Evolutionary conservation across 2,329 filamentous ascomycete species (phyloP).

Genomic region (Cladorrhinum sp.): DNA sequence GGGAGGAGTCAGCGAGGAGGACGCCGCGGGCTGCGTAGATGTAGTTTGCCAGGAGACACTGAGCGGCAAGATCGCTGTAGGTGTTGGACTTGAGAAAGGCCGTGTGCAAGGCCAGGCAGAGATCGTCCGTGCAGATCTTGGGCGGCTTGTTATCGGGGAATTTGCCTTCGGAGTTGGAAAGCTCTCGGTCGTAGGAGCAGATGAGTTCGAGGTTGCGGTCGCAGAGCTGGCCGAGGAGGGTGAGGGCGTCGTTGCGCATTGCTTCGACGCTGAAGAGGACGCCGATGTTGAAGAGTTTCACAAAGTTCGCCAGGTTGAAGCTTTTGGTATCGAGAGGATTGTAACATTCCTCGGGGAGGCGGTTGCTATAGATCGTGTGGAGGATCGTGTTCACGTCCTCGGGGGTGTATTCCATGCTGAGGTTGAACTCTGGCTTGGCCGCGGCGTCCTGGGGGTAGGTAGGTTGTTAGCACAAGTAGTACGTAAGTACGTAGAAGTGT

Average conservation of each 20-base stretch:
- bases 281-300: constrained; percentile 17
- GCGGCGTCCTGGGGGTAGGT: neutral
- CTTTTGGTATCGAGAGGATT: neutral
- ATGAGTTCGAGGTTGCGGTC: constrained; percentile 14
- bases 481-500: too few relatives aligned
- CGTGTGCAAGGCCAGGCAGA: neutral
- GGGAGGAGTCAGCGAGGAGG: neutral
- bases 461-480: neutral
- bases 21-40: constrained; percentile 18
- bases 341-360: neutral
- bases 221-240: constrained; percentile 11
- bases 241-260: constrained; percentile 13
- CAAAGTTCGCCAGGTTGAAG: constrained; percentile 4
- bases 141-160: neutral
- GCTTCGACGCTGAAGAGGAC: constrained; percentile 1
- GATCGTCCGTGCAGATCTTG: neutral
- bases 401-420: neutral
- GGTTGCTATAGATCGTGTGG: neutral
- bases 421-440: constrained; percentile 2
- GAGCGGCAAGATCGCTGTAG: neutral
- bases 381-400: neutral
- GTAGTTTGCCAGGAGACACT: constrained; percentile 13
- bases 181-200: constrained; percentile 9
- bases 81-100: neutral
- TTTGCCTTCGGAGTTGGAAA: constrained; percentile 6